A percentile compares a stretch with the other conserved stretches of the same genome.
Conservation (phyloP, 1,139 yeast genomes). For the Pichia sp. region DNA sequence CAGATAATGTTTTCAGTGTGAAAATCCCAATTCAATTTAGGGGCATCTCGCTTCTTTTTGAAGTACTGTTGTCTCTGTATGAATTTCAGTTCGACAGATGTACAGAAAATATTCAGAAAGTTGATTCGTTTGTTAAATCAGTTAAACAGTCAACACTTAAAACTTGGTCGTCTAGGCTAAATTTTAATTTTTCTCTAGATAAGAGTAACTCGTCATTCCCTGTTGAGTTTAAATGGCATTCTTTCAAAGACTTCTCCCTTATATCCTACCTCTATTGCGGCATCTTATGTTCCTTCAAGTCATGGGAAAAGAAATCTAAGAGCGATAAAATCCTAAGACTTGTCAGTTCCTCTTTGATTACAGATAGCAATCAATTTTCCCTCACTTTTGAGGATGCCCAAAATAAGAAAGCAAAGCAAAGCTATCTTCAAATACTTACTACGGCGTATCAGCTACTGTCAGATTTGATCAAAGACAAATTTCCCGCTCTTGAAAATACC, state of each 20-base stretch:
- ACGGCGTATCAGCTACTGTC: constrained; percentile 37
- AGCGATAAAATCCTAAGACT: constrained; percentile 32
- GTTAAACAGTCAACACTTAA: neutral
- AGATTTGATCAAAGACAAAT: constrained; percentile 32
- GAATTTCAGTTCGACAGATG: constrained; percentile 29
- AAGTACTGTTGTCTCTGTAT: constrained; percentile 30
- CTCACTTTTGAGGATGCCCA: neutral
- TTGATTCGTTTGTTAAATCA: constrained; percentile 21
- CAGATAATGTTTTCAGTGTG: neutral
- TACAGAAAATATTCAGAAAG: constrained; percentile 28
- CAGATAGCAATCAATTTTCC: neutral
- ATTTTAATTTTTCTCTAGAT: neutral
- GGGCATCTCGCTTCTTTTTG: constrained; percentile 30
- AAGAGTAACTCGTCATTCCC: constrained; percentile 6
- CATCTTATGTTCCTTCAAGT: constrained; percentile 31
- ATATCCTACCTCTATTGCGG: constrained; percentile 34
- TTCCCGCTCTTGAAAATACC: constrained; percentile 14
- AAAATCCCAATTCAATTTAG: neutral
- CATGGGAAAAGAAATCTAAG: constrained; percentile 35
- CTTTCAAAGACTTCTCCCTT: constrained; percentile 40
- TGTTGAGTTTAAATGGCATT: constrained; percentile 37
- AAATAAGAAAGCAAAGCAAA: constrained; percentile 29
- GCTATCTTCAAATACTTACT: constrained; percentile 31
- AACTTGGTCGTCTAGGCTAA: neutral
- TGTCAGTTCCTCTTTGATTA: neutral